A percentile compares a stretch with the other conserved stretches of the same genome.
phyloP scores from a whole-genome alignment of 1,139 yeast genomes.

The Oligophagozyma castellii region DNA sequence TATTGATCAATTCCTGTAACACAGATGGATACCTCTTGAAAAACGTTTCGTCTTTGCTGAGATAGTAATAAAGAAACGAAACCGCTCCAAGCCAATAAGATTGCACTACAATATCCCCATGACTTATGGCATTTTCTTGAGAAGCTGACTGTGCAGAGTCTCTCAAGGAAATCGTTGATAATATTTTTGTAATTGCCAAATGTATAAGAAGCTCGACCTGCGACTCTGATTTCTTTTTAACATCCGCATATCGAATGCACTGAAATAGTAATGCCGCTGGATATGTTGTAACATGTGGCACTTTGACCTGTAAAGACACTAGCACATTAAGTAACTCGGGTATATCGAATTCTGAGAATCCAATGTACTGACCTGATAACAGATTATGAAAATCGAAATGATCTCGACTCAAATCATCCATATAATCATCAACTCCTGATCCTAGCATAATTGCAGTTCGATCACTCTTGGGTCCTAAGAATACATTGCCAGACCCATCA shows the following conservation, averaged over 20 bases:
- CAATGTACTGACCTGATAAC: slow-evolving; percentile 29
- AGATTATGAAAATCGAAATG: slow-evolving; percentile 24
- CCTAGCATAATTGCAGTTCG: slow-evolving; percentile 3
- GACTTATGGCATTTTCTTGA: slow-evolving; percentile 17
- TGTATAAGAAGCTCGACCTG: slow-evolving; percentile 46
- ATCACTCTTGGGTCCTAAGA: slow-evolving; percentile 9
- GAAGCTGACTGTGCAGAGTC: slow-evolving; percentile 6
- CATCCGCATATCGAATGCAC: slow-evolving; percentile 49
- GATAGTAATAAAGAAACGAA: slow-evolving; percentile 53
- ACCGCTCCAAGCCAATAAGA: slow-evolving; percentile 65
- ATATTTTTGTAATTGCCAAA: slow-evolving; percentile 45
- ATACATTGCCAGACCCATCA: slow-evolving; percentile 6
- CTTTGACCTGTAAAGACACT: slow-evolving; percentile 32
- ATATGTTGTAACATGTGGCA: slow-evolving; percentile 41
- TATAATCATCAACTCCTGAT: slow-evolving; percentile 4
- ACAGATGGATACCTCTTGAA: slow-evolving; percentile 41
- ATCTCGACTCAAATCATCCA: no score
- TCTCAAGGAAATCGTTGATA: slow-evolving; percentile 40
- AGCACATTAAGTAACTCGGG: slow-evolving; percentile 45
- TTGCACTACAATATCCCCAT: slow-evolving; percentile 51
- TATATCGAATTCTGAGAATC: slow-evolving; percentile 55
- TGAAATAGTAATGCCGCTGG: slow-evolving; percentile 63
- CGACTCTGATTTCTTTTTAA: slow-evolving; percentile 37
- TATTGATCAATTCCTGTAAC: slow-evolving; percentile 45
- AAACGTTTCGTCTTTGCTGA: slow-evolving; percentile 40